Evolutionary conservation across 108 stramenopile species (phyloP), one percentile per base, ranked within the genome.

Genomic region (Heterococcus sp.): DNA sequence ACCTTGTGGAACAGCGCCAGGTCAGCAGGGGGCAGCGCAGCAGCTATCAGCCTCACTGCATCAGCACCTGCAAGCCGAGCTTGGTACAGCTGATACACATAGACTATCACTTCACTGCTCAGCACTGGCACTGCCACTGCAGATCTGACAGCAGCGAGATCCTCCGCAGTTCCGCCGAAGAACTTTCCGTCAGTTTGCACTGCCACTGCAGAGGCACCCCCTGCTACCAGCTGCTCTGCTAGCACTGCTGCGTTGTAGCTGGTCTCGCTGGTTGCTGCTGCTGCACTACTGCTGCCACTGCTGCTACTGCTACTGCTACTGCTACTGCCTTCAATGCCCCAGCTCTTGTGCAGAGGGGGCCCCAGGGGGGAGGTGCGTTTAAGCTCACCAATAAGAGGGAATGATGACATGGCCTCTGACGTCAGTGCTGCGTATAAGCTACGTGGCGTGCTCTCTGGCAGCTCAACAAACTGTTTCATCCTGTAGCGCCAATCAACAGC

Each of bases 61-160:
- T 58, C 46, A 58, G 46, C 46, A 21, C 46, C 46, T 14, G 8
- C 46, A 8, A 58, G 46, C 46, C 46, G 46, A 14, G 46, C 46
- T 58, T 58, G 46, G 46, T 58, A 58, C 46, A 58, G 46, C 46
- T 81, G 79, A 72, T 81, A 81, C 0, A 72, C 71, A 4, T 81
- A 81, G 2, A 81, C 79, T 32, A 81, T 72, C 65, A 81, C 69
- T 38, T 81, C 79, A 36, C 38, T 81, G 69, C 79, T 73, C 79
- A 81, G 72, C 64, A 81, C 79, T 27, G 79, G 79, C 27, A 66
- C 74, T 21, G 27, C 65, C 4, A 81, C 79, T 32, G 79, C 79
- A 33, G 11, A 36, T 72, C 73, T 27, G 30, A 68, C 28, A 32
- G 67, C 67, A 68, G 67, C 67, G 31, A 81, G 69, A 26, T 81